phyloP scores from a whole-genome alignment of 2,329 filamentous ascomycete species.

The Fusarium odoratissimum region DNA sequence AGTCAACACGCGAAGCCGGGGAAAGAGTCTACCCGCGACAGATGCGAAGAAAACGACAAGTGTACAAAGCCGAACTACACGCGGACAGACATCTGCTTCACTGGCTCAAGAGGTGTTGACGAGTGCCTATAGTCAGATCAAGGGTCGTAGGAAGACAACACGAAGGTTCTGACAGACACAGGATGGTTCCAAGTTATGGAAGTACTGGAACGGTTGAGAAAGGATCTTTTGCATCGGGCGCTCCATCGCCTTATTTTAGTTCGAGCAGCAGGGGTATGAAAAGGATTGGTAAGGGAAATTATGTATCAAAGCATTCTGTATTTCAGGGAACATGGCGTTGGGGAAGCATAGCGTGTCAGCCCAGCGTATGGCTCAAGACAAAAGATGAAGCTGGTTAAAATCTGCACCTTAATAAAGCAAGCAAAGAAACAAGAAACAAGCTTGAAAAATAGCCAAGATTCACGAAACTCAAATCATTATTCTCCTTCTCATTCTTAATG shows the following conservation, averaged over 20 bases:
- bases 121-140: slow-evolving; percentile 43
- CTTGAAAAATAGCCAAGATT: neutral
- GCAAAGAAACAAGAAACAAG: neutral
- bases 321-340: slow-evolving; percentile 27
- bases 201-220: slow-evolving; percentile 6
- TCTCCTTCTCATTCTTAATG: neutral
- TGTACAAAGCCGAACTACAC: slow-evolving; percentile 1
- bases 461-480: slow-evolving; percentile 5
- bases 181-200: slow-evolving; percentile 7
- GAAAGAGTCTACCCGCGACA: slow-evolving; percentile 35
- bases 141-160: slow-evolving; percentile 35
- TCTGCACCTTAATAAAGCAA: neutral
- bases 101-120: slow-evolving; percentile 29
- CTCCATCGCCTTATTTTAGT: neutral
- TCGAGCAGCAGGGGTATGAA: neutral
- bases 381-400: slow-evolving; percentile 5
- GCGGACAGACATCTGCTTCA: slow-evolving; percentile 33
- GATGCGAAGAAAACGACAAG: neutral
- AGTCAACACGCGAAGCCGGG: slow-evolving; percentile 34
- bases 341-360: slow-evolving; percentile 5
- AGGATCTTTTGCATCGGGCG: neutral
- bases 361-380: slow-evolving; percentile 20
- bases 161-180: slow-evolving; percentile 34
- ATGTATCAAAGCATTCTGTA: slow-evolving; percentile 20
- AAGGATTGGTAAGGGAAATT: neutral